Evolutionary conservation across 345 rosid species (phyloP), one percentile per base, ranked within the genome.

Genomic region (Noccaea caerulescens): DNA sequence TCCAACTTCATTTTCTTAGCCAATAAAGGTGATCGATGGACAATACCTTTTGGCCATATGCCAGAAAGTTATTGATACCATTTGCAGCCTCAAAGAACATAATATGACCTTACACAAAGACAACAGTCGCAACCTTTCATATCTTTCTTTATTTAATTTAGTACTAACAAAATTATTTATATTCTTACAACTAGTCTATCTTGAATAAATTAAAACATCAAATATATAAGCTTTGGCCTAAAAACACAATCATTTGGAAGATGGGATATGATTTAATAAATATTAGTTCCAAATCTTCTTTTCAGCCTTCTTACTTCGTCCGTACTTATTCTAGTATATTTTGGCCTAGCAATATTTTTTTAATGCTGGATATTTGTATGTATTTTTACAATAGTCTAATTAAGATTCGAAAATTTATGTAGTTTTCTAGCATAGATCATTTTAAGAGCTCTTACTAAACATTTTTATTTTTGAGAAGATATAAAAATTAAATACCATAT

Each of bases 101-200:
- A 37, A 56, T 20, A 49, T 73, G 66, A 66, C 77, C 77, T 66
- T 58, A 66, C 61, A 58, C 72, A n/a, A 49, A 49, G 60, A 66
- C 67, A 73, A 73, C 38, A 50, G 77, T 58, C 77, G 25, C 66
- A 58, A 34, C 72, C 36, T 47, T 57, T 57, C 55, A 66, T 45
- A 41, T 64, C 33, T 55, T 64, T 52, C 14, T 30, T 6, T 18
- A 9, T 56, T 8, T 63, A 72, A 34, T 43, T 34, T 54, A 72
- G 44, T 53, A 44, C 45, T 71, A 42, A 33, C n/a, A n/a, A 50
- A 9, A 51, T 37, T 53, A 8, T 56, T 56, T 46, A 20, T 38
- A 27, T 56, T 5, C 2, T 16, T 51, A 50, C 60, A 51, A 71
- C 34, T 71, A 38, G 44, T 47, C 34, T 65, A 3, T 25, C 30